phyloP scores from a whole-genome alignment of 108 stramenopile genomes.

The Cyclotella choctawhatcheeana region DNA sequence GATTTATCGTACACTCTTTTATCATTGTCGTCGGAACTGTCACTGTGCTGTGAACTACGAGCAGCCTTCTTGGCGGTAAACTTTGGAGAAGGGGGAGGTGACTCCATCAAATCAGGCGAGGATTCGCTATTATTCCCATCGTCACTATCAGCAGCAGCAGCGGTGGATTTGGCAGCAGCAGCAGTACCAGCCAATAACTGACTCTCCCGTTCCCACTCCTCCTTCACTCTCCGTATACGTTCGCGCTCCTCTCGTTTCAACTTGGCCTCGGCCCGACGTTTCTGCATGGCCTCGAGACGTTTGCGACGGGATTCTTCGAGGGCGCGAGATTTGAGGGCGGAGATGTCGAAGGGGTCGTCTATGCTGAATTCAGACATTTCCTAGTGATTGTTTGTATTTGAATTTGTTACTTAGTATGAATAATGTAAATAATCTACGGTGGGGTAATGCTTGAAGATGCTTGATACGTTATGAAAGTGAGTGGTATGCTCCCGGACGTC shows the following conservation, averaged over 20 bases:
- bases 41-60: background rate
- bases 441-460: too few species aligned
- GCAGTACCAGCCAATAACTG: background rate
- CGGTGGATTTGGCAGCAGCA: background rate
- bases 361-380: background rate
- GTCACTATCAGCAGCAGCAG: background rate
- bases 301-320: background rate
- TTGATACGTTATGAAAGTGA: too few species aligned
- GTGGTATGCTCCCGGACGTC: too few species aligned
- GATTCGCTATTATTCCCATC: background rate
- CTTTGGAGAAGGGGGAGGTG: background rate
- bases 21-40: background rate
- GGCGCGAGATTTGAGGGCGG: background rate
- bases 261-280: background rate
- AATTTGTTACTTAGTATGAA: too few species aligned
- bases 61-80: background rate
- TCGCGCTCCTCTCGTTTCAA: background rate
- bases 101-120: background rate
- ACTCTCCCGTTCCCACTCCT: conserved; percentile 2
- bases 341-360: background rate
- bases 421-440: too few species aligned
- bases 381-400: too few species aligned
- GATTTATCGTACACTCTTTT: background rate
- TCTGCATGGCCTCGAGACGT: background rate
- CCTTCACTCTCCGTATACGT: background rate